phyloP scores from a whole-genome alignment of 2,329 filamentous ascomycete species.

The Alternaria arborescens region DNA sequence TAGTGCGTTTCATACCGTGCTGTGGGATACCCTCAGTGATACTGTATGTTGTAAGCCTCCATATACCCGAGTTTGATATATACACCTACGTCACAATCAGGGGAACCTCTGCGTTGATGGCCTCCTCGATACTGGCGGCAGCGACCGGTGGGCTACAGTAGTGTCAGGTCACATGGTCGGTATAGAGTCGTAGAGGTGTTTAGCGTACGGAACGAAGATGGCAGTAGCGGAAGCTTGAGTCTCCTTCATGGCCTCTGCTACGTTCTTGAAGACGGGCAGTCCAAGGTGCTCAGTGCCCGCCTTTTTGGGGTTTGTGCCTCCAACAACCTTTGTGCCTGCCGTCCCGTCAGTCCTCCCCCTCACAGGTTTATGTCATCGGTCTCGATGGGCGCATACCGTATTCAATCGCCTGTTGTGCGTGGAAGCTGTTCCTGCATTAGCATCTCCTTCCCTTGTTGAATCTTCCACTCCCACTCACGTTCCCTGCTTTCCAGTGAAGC shows the following conservation, averaged over 20 bases:
- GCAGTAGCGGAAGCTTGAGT: slow-evolving; percentile 91
- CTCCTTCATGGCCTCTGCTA: slow-evolving; percentile 86
- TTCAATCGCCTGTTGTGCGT: slow-evolving; percentile 96
- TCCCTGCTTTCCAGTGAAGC: slow-evolving; percentile 97
- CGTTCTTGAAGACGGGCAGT: slow-evolving; percentile 90
- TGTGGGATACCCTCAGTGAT: slow-evolving; percentile 98
- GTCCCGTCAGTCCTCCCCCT: slow-evolving; percentile 39
- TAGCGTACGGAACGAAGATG: slow-evolving; percentile 88
- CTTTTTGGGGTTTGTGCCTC: slow-evolving; percentile 99
- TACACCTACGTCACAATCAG: slow-evolving; percentile 80
- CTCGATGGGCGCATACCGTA: slow-evolving; percentile 73
- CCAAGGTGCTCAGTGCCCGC: slow-evolving; percentile 89
- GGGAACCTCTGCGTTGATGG: slow-evolving; percentile 89
- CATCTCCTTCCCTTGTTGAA: neutral
- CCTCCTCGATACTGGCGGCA: slow-evolving; percentile 95
- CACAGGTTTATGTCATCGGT: slow-evolving; percentile 22
- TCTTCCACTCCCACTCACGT: slow-evolving; percentile 58
- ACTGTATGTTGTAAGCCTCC: slow-evolving; percentile 52
- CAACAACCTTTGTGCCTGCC: slow-evolving; percentile 92
- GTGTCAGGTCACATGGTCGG: slow-evolving; percentile 38
- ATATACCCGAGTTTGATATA: slow-evolving; percentile 17
- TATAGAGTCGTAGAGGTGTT: slow-evolving; percentile 5
- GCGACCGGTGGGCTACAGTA: slow-evolving; percentile 80
- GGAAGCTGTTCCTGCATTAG: slow-evolving; percentile 73
- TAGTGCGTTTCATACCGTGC: slow-evolving; percentile 72